Evolutionary conservation across 129 eudicot genomes (phyloP).

Genomic region (Arctium lappa): DNA sequence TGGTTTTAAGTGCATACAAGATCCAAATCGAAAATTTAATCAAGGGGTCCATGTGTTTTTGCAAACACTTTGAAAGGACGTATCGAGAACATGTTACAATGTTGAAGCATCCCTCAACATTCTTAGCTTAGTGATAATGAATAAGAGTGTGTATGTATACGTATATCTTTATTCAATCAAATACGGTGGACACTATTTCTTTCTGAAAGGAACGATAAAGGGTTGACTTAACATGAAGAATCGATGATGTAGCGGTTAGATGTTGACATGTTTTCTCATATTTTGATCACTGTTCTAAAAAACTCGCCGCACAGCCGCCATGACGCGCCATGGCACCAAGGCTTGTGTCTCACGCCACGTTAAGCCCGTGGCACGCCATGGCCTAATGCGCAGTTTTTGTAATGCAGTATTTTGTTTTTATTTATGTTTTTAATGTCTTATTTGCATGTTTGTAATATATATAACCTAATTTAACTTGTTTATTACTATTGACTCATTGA

Average conservation of each 20-base stretch:
- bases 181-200: not conserved
- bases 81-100: not conserved
- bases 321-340: no score
- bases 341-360: no score
- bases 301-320: no score
- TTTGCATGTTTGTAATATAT: no score
- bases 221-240: not conserved
- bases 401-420: no score
- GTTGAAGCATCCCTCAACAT: not conserved
- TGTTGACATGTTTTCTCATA: not conserved
- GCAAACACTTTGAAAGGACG: not conserved
- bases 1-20: not conserved
- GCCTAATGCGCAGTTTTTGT: no score
- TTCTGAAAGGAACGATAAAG: not conserved
- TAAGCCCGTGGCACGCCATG: no score
- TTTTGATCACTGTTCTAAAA: no score
- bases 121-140: not conserved
- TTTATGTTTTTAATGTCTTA: no score
- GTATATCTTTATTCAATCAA: not conserved
- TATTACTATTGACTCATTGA: no score
- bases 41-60: not conserved
- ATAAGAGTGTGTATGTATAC: not conserved
- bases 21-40: not conserved
- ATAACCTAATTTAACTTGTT: no score
- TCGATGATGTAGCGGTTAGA: not conserved